Conservation (phyloP, 2,329 filamentous ascomycete genomes). For the Trichoderma sp. region DNA sequence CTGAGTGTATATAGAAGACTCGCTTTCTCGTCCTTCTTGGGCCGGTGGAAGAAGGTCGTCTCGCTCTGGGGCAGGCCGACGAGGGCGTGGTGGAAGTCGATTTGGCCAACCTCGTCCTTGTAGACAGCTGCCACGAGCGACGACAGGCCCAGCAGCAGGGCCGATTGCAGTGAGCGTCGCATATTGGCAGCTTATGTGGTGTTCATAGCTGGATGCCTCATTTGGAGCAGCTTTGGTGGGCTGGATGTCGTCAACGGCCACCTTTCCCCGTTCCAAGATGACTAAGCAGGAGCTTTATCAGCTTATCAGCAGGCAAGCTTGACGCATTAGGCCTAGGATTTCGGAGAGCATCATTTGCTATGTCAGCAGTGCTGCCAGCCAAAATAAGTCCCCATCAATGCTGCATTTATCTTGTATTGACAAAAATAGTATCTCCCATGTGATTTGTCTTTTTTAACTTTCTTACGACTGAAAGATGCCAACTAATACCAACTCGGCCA, state of each 20-base stretch:
- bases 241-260: slow-evolving; percentile 19
- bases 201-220: slow-evolving; percentile 11
- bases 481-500: not conserved
- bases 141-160: slow-evolving; percentile 40
- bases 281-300: slow-evolving; percentile 12
- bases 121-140: slow-evolving; percentile 65
- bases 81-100: slow-evolving; percentile 91
- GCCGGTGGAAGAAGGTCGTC: slow-evolving; percentile 93
- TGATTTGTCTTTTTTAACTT: not conserved
- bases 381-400: not conserved
- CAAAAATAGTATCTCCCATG: not conserved
- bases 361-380: not conserved
- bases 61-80: slow-evolving; percentile 78
- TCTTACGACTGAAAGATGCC: not conserved
- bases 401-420: not conserved
- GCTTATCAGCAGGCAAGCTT: not conserved
- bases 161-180: slow-evolving; percentile 38
- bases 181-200: slow-evolving; percentile 28
- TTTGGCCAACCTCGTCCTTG: slow-evolving; percentile 82
- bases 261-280: slow-evolving; percentile 9
- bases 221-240: slow-evolving; percentile 14
- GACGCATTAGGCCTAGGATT: not conserved
- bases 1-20: slow-evolving; percentile 89
- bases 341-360: not conserved
- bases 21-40: slow-evolving; percentile 75